These are phyloP conservation scores for Calonectria pseudoreteaudii DNA, from an alignment of 2,329 filamentous ascomycete species.

Conservation along the genomic window DNA sequence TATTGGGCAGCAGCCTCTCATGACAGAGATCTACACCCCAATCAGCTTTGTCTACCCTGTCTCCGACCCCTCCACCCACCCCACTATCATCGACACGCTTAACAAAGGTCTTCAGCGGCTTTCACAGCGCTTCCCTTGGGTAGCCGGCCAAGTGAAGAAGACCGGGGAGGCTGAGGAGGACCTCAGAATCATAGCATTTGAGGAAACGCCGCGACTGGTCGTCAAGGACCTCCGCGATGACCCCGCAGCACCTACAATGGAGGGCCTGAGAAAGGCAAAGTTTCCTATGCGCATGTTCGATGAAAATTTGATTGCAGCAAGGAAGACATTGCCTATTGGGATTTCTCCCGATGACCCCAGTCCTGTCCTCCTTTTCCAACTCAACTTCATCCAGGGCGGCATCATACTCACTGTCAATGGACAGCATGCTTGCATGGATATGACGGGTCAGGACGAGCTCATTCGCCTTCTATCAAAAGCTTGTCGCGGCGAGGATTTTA, in stretches of 20 bases:
- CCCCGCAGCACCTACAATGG: conserved; percentile 50
- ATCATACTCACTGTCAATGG: conserved; percentile 61
- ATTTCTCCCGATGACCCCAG: conserved; percentile 36
- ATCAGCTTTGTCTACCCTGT: conserved; percentile 55
- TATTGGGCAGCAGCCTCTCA: conserved; percentile 54
- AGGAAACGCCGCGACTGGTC: conserved; percentile 47
- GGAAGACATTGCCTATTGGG: conserved; percentile 51
- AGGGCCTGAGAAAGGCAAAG: conserved; percentile 48
- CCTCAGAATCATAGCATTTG: conserved; percentile 53
- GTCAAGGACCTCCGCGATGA: conserved; percentile 57
- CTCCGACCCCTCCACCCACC: conserved; percentile 32
- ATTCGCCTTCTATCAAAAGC: conserved; percentile 62
- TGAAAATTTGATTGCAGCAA: conserved; percentile 55
- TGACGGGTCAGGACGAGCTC: conserved; percentile 59
- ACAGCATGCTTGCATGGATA: conserved; percentile 64
- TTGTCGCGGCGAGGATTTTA: conserved; percentile 58
- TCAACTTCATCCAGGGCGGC: conserved; percentile 61
- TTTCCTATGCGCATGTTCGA: conserved; percentile 63
- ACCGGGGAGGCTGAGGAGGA: conserved; percentile 46
- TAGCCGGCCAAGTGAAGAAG: conserved; percentile 56
- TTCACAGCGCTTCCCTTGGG: conserved; percentile 56
- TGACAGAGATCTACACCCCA: conserved; percentile 58
- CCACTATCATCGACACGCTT: conserved; percentile 46
- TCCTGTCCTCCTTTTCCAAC: conserved; percentile 61
- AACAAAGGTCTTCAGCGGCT: conserved; percentile 53